A percentile compares a stretch with the other conserved stretches of the same genome.
Evolutionary conservation across 2,329 filamentous ascomycete species (phyloP).

Genomic region (Venturia nashicola): DNA sequence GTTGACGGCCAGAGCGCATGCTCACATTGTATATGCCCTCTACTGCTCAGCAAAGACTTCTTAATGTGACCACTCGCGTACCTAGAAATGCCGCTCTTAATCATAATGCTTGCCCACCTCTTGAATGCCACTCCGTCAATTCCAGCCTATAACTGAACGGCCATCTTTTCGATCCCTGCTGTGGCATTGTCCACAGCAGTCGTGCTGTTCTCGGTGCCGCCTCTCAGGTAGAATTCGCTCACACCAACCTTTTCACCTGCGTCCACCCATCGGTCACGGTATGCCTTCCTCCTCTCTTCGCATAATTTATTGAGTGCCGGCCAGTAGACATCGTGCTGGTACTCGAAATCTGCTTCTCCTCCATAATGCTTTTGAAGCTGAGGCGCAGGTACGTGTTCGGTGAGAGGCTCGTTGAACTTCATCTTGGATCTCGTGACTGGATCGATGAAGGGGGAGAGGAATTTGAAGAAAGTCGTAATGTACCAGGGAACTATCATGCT

Average conservation of each 20-base stretch:
- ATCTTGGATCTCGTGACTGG: constrained; percentile 87
- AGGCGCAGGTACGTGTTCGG: constrained; percentile 63
- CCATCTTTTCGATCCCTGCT: background rate
- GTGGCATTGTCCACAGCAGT: background rate
- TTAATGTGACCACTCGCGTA: background rate
- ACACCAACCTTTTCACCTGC: constrained; percentile 76
- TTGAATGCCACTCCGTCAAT: background rate
- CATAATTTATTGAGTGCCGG: constrained; percentile 66
- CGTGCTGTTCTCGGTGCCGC: constrained; percentile 32
- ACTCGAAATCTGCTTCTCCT: constrained; percentile 78
- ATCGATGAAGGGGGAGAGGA: constrained; percentile 94
- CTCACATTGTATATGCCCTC: background rate
- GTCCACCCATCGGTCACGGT: constrained; percentile 60
- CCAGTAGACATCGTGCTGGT: constrained; percentile 85
- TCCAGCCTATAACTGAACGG: background rate
- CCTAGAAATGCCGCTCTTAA: background rate
- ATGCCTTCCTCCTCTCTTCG: constrained; percentile 49
- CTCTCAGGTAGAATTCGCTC: constrained; percentile 75
- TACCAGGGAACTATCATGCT: constrained; percentile 64
- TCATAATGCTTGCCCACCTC: background rate
- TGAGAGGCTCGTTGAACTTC: constrained; percentile 92
- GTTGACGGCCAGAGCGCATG: background rate
- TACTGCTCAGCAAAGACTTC: background rate
- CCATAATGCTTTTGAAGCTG: constrained; percentile 73
- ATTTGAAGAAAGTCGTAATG: constrained; percentile 87